Evolutionary conservation across 208 protist genomes (phyloP).

Genomic region (Acanthamoeba sp.): DNA sequence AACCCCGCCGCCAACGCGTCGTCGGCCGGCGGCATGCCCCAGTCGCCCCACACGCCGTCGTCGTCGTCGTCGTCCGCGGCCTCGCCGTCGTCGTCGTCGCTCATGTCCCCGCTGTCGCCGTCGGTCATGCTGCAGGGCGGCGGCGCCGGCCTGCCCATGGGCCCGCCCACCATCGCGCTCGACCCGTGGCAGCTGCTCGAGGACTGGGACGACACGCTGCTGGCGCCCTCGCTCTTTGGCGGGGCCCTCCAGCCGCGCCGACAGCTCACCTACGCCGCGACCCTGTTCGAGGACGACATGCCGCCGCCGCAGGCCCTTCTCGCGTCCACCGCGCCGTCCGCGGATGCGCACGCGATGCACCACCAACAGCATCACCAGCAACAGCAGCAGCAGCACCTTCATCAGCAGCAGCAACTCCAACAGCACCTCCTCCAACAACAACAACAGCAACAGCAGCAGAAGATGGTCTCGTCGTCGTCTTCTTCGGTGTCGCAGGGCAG

Average conservation of each 20-base stretch:
- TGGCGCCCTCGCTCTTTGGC: constrained; percentile 36
- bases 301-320: too few species aligned
- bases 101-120: constrained; percentile 19
- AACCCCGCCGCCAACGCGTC: not conserved
- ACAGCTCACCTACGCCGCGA: constrained; percentile 43
- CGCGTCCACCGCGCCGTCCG: too few species aligned
- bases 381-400: too few species aligned
- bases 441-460: too few species aligned
- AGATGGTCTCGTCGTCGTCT: too few species aligned
- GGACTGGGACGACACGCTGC: constrained; percentile 50
- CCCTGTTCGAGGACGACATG: constrained; percentile 20
- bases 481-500: too few species aligned
- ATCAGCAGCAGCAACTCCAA: too few species aligned
- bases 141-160: not conserved
- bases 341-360: too few species aligned
- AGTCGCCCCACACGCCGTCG: constrained; percentile 38
- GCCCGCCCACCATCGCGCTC: constrained; percentile 5
- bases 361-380: too few species aligned
- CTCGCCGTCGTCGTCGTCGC: constrained; percentile 4
- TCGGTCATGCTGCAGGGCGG: not conserved
- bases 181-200: constrained; percentile 60
- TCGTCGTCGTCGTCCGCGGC: not conserved
- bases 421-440: too few species aligned
- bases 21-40: not conserved
- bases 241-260: not conserved